A percentile compares a stretch with the other conserved stretches of the same genome.
These are phyloP conservation scores for Gracilaria gracilis DNA, from an alignment of 23 red algal genomes.

Conservation along the genomic window DNA sequence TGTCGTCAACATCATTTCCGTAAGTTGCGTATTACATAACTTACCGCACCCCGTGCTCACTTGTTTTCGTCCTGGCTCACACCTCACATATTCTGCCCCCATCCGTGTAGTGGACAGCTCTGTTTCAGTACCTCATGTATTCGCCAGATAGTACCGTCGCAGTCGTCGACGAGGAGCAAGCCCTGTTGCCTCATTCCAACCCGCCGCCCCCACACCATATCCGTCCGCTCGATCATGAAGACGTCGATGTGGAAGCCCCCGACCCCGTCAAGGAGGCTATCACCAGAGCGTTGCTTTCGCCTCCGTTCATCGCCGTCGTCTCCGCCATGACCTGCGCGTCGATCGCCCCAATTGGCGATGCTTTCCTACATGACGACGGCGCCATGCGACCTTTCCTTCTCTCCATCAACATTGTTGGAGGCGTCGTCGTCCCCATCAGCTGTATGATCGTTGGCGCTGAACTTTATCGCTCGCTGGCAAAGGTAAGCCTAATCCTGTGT, in stretches of 20 bases:
- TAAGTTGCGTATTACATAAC: background rate
- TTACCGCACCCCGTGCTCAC: background rate
- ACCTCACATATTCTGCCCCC: background rate
- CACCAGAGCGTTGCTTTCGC: slow-evolving; percentile 36
- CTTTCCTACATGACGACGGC: slow-evolving; percentile 13
- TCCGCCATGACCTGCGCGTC: slow-evolving; percentile 25
- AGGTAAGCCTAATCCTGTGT: slow-evolving; percentile 8
- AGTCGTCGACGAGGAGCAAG: slow-evolving; percentile 15
- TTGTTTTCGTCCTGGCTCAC: background rate
- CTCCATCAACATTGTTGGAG: slow-evolving; percentile 52
- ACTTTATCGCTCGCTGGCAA: slow-evolving; percentile 38
- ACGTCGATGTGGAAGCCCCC: background rate
- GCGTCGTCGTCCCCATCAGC: slow-evolving; percentile 53
- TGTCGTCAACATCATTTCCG: slow-evolving; percentile 50
- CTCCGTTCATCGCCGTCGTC: slow-evolving; percentile 49
- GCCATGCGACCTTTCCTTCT: slow-evolving; percentile 25
- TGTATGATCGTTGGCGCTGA: slow-evolving; percentile 63
- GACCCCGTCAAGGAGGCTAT: slow-evolving; percentile 35
- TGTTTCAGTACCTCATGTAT: slow-evolving; percentile 59
- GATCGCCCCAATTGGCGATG: slow-evolving; percentile 6
- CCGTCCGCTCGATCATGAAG: slow-evolving; percentile 16
- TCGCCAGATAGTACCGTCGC: slow-evolving; percentile 30
- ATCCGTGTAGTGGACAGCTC: slow-evolving; percentile 38
- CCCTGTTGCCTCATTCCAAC: background rate
- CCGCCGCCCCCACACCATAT: background rate